Percentiles rank a stretch among this genome's conserved stretches.
Evolutionary conservation across 495 filamentous ascomycete genomes (phyloP).

Genomic region (Penicillium turbatum): DNA sequence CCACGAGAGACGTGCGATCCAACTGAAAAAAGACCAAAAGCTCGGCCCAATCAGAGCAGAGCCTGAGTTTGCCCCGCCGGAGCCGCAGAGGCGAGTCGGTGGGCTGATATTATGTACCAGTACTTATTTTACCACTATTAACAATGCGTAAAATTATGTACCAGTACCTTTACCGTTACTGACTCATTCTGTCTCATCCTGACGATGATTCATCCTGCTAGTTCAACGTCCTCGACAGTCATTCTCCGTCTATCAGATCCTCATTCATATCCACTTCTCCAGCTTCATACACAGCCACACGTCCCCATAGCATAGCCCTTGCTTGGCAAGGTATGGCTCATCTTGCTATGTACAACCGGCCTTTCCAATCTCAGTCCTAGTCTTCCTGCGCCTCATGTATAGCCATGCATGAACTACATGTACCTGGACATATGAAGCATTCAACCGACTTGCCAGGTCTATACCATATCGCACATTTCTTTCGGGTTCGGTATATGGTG

Average conservation of each 20-base stretch:
- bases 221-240: not conserved
- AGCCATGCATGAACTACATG: too few relatives aligned
- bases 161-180: constrained; percentile 1
- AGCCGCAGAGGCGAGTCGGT: constrained; percentile 10
- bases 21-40: constrained; percentile 25
- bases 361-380: not conserved
- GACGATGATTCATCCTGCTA: constrained; percentile 12
- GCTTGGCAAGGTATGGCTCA: not conserved
- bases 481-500: too few relatives aligned
- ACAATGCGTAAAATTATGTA: not conserved
- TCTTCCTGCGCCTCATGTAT: too few relatives aligned
- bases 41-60: constrained; percentile 19
- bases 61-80: constrained; percentile 12
- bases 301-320: too few relatives aligned
- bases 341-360: too few relatives aligned
- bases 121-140: constrained; percentile 9
- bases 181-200: constrained; percentile 32
- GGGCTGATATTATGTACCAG: constrained; percentile 6
- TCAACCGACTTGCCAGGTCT: too few relatives aligned
- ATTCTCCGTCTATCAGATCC: not conserved
- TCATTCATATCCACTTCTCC: too few relatives aligned
- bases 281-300: not conserved
- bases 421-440: too few relatives aligned
- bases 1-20: constrained; percentile 17
- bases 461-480: not conserved